These are phyloP conservation scores for Aspergillus versicolor DNA, from an alignment of 2,329 filamentous ascomycete species.

Conservation along the genomic window DNA sequence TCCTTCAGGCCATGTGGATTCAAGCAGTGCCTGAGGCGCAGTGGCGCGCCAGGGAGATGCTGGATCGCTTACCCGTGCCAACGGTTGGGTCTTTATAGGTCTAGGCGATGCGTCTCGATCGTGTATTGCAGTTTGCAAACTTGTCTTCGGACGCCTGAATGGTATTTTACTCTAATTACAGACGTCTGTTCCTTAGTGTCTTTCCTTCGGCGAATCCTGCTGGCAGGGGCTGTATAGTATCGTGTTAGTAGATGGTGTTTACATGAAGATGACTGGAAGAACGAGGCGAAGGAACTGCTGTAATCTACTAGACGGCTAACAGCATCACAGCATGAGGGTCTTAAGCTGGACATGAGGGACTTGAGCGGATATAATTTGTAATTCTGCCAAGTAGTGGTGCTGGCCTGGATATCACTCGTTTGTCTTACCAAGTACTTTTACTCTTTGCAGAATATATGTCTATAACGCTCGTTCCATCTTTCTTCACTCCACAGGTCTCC, in stretches of 20 bases:
- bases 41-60: no score
- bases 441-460: no score
- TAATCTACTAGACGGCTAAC: not conserved
- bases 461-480: no score
- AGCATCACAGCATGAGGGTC: not conserved
- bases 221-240: not conserved
- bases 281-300: not conserved
- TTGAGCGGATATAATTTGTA: not conserved
- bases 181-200: not conserved
- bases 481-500: no score
- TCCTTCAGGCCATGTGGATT: no score
- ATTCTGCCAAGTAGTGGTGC: no score
- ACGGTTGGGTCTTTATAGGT: not conserved
- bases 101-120: not conserved
- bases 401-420: no score
- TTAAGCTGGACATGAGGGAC: not conserved
- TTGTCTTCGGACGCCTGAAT: not conserved
- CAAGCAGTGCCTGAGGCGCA: no score
- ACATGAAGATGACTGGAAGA: not conserved
- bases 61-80: no score
- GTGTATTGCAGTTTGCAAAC: not conserved
- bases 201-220: not conserved
- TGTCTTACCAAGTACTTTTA: no score
- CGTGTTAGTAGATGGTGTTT: not conserved
- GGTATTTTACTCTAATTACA: not conserved